Base-by-base conservation (phyloP, 371 early-diverging fungal genomes). In the Rhizopus microsporus region DNA sequence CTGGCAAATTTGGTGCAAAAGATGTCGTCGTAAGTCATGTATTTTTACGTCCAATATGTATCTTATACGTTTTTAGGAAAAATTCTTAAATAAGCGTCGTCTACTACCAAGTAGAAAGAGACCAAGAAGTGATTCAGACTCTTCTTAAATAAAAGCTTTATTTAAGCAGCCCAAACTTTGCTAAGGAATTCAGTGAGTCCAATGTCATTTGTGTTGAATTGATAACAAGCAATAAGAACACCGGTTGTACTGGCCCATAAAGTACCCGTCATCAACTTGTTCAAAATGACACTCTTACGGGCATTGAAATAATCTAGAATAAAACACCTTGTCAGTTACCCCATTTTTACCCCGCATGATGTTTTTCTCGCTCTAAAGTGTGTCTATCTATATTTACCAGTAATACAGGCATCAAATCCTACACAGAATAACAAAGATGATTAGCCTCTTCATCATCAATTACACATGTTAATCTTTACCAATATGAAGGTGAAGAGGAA, bases 161-260 rank as follows among this genome's bases (percentile, higher is more conserved):
- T 63, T 70, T 84, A 87, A 61, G 88, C 91, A 55, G 78, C 78
- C 98, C 98, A 96, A 44, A 89, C 46, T 51, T 89, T 84, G 72
- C 82, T 76, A 59, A 93, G 76, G 63, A 93, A 81, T 71, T 91
- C 94, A 47, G 96, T 95, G 57, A 98, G 74, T 31, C 98, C 97
- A 56, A 97, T 83, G 62, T 98, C 97, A 51, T 92, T 83, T 31
- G 96, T 96, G 82, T 98, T 98, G 87, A 97, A 89, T 66, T 87
- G 77, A 80, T 91, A 97, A 68, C 88, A 89, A 32, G 94, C 98
- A 64, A 92, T 88, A 59, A 96, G 72, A 13, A 83, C 72, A 62
- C 87, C 74, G 7, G 86, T 85, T 17, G 97, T 94, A 39, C 80
- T 73, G 9, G 73, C 73, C 43, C 85, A 84, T 43, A 95, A 78